Percentiles rank a stretch among this genome's conserved stretches.
These are phyloP conservation scores for Raffaelea deltoideospora DNA, from an alignment of 2,329 filamentous ascomycete genomes.

Conservation along the genomic window DNA sequence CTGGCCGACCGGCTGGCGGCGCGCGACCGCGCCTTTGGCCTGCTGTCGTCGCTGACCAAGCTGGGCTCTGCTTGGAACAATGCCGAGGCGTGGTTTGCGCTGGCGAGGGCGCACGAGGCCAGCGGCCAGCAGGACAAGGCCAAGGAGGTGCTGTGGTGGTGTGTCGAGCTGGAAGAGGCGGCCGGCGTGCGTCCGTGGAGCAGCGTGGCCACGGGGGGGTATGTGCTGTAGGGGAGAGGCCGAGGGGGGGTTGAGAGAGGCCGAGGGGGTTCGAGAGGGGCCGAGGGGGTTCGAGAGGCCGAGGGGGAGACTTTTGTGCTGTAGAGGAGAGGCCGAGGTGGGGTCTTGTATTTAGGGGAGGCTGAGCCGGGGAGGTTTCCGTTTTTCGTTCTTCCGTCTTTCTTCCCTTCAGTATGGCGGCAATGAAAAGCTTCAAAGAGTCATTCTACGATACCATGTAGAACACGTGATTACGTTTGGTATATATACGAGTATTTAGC, in stretches of 20 bases:
- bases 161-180: conserved; percentile 82
- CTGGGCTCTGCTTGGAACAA: conserved; percentile 80
- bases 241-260: not conserved
- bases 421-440: too few species aligned
- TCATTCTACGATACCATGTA: too few species aligned
- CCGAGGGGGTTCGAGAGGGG: not conserved
- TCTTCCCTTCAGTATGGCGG: too few species aligned
- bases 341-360: too few species aligned
- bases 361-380: too few species aligned
- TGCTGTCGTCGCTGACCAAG: conserved; percentile 72
- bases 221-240: conserved; percentile 33
- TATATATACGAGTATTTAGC: too few species aligned
- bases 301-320: too few species aligned
- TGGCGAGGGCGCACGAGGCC: conserved; percentile 78
- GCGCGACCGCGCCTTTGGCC: conserved; percentile 72
- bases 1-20: conserved; percentile 74
- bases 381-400: too few species aligned
- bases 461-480: too few species aligned
- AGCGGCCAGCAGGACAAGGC: conserved; percentile 75
- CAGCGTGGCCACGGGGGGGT: conserved; percentile 50
- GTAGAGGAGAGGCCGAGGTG: too few species aligned
- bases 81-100: conserved; percentile 81
- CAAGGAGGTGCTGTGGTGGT: conserved; percentile 93
- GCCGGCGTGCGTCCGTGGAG: conserved; percentile 68
- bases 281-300: too few species aligned